These are phyloP conservation scores for Heterobasidion parviporum DNA, from an alignment of 1,284 basidiomycete species.

Conservation along the genomic window DNA sequence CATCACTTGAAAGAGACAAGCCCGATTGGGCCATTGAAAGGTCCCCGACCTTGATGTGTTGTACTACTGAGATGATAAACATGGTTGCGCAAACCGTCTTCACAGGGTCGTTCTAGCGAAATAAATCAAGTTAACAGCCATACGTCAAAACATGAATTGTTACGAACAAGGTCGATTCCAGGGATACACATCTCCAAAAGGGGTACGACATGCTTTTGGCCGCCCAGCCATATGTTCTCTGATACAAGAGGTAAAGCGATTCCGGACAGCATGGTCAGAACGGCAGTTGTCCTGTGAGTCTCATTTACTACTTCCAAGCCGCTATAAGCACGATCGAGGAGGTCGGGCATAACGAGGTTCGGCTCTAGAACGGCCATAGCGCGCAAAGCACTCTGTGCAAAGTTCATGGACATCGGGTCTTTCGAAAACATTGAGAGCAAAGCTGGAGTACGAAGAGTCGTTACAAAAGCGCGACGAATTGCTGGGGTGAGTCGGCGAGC, in stretches of 20 bases:
- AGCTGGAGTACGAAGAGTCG: constrained; percentile 78
- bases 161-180: constrained; percentile 76
- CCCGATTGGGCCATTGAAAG: constrained; percentile 55
- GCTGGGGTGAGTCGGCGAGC: constrained; percentile 70
- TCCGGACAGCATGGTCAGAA: constrained; percentile 81
- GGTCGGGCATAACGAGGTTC: constrained; percentile 82
- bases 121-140: not conserved
- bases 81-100: constrained; percentile 83
- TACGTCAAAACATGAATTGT: not conserved
- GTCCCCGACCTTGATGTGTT: constrained; percentile 81
- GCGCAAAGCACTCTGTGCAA: constrained; percentile 66
- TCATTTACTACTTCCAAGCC: constrained; percentile 93
- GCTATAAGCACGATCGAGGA: constrained; percentile 87
- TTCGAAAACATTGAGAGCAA: constrained; percentile 96
- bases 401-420: constrained; percentile 59
- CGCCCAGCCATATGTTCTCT: constrained; percentile 74
- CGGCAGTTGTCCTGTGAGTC: constrained; percentile 88
- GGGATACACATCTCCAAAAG: constrained; percentile 88
- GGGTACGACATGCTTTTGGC: constrained; percentile 84
- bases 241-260: constrained; percentile 76
- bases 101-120: constrained; percentile 75
- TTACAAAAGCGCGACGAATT: constrained; percentile 82
- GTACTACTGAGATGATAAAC: constrained; percentile 69
- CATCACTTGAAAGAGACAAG: constrained; percentile 41
- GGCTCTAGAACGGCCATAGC: constrained; percentile 81